phyloP scores from a whole-genome alignment of 345 rosid species.

The Turritis glabra region DNA sequence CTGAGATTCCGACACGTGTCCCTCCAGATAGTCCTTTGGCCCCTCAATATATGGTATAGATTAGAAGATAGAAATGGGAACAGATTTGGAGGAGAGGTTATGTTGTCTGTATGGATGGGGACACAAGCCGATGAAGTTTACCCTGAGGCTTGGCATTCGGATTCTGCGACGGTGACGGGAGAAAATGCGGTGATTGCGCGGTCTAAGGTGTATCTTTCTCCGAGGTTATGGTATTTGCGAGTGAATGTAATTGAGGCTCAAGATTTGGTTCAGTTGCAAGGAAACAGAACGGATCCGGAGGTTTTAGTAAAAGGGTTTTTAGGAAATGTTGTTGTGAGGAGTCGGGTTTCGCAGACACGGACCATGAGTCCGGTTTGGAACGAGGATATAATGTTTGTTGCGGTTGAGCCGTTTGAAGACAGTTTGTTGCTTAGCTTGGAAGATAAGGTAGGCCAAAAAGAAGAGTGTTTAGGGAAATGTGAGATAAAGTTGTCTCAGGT shows the following conservation, averaged over 20 bases:
- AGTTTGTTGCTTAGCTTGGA: constrained; percentile 41
- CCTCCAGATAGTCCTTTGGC: constrained; percentile 42
- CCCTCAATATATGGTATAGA: constrained; percentile 43
- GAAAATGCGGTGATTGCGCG: constrained; percentile 12
- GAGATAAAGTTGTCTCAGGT: constrained; percentile 43
- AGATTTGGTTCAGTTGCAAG: constrained; percentile 40
- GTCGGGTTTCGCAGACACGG: constrained; percentile 19
- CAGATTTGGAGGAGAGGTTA: constrained; percentile 40
- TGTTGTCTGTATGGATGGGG: constrained; percentile 45
- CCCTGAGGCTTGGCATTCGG: constrained; percentile 42
- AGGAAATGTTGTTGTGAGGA: constrained; percentile 38
- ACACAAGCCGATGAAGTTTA: constrained; percentile 50
- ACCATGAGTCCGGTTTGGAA: constrained; percentile 36
- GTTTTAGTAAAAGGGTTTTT: constrained; percentile 43
- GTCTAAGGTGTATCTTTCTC: constrained; percentile 38
- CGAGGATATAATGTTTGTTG: constrained; percentile 41
- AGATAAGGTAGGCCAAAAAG: constrained; percentile 31
- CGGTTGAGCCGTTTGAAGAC: constrained; percentile 44
- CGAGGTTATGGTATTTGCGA: constrained; percentile 46
- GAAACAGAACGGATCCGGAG: constrained; percentile 40
- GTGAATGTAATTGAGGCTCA: constrained; percentile 48
- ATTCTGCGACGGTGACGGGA: constrained; percentile 16
- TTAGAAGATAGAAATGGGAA: constrained; percentile 30
- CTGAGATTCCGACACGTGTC: constrained; percentile 36
- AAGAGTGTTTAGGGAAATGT: constrained; percentile 44